phyloP scores from a whole-genome alignment of 225 moss, liverwort and hornwort genomes.

The Takakia lepidozioides region DNA sequence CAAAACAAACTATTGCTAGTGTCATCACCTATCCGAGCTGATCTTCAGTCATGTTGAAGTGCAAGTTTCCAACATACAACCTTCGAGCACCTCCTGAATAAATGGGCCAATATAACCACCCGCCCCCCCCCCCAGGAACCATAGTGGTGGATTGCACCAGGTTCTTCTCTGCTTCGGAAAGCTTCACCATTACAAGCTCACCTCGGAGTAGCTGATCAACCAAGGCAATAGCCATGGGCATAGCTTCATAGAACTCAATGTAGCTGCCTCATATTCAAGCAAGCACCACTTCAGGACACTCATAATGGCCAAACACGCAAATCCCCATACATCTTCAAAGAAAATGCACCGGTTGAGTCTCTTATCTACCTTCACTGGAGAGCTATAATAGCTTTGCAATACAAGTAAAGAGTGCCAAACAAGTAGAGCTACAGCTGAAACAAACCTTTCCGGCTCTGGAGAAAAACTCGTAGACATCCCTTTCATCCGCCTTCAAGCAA shows the following conservation, averaged over 20 bases:
- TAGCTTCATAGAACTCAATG: slow-evolving; percentile 98
- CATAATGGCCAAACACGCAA: no score
- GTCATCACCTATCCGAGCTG: slow-evolving; percentile 85
- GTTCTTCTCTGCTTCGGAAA: slow-evolving; percentile 99
- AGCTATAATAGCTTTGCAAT: no score
- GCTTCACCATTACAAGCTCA: slow-evolving; percentile 98
- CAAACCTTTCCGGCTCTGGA: slow-evolving; percentile 94
- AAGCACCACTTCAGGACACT: neutral
- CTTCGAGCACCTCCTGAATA: slow-evolving; percentile 97
- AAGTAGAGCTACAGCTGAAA: neutral
- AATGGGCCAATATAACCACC: slow-evolving; percentile 97
- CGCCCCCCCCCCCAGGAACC: slow-evolving; percentile 90
- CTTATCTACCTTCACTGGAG: no score
- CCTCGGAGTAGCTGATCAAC: slow-evolving; percentile 85
- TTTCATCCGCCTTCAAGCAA: slow-evolving; percentile 94
- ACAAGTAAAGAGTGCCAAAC: no score
- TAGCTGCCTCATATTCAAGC: slow-evolving; percentile 39
- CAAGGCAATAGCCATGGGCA: slow-evolving; percentile 98
- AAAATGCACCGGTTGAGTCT: no score
- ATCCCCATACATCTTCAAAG: no score
- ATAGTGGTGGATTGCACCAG: slow-evolving; percentile 93
- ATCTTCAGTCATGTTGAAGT: slow-evolving; percentile 99
- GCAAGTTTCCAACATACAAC: slow-evolving; percentile 93
- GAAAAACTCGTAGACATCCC: slow-evolving; percentile 98
- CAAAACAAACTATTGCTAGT: no score